These are phyloP conservation scores for Phytopythium helicoides DNA, from an alignment of 352 stramenopile genomes.

Conservation along the genomic window DNA sequence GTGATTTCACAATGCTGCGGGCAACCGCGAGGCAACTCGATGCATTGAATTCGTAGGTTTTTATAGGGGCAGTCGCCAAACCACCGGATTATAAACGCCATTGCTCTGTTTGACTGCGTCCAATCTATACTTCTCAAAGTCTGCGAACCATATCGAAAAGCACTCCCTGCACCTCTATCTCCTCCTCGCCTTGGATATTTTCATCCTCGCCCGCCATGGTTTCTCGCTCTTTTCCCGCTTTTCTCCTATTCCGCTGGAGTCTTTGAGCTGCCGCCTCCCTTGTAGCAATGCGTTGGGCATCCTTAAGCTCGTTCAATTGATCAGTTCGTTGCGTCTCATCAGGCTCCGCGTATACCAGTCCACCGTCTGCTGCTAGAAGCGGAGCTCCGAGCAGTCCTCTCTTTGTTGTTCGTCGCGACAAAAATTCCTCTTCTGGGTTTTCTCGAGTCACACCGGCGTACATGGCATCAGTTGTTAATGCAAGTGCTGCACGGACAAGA, in stretches of 20 bases:
- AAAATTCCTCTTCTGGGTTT: constrained; percentile 34
- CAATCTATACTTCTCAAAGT: background rate
- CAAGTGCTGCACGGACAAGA: constrained; percentile 40
- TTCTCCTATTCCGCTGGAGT: constrained; percentile 25
- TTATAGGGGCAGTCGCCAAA: too few species aligned
- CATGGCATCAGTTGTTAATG: constrained; percentile 53
- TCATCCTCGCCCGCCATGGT: constrained; percentile 29
- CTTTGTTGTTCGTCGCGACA: constrained; percentile 44
- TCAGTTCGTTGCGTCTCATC: constrained; percentile 17
- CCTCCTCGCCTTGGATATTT: constrained; percentile 11
- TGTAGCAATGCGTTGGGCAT: constrained; percentile 38
- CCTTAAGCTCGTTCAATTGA: constrained; percentile 29
- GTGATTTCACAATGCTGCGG: constrained; percentile 10
- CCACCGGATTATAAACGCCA: too few species aligned
- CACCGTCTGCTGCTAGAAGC: constrained; percentile 46
- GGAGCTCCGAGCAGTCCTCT: constrained; percentile 45
- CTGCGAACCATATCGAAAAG: background rate
- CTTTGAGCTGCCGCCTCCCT: constrained; percentile 37
- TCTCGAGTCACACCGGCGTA: constrained; percentile 57
- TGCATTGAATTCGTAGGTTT: too few species aligned
- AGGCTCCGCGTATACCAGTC: constrained; percentile 45
- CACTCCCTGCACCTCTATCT: background rate
- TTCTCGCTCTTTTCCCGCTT: constrained; percentile 12
- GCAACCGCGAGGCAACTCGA: background rate
- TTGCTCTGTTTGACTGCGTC: background rate